Percentiles rank a stretch among this genome's conserved stretches.
These are phyloP conservation scores for Clathrus columnatus DNA, from an alignment of 768 basidiomycete species.

Conservation along the genomic window DNA sequence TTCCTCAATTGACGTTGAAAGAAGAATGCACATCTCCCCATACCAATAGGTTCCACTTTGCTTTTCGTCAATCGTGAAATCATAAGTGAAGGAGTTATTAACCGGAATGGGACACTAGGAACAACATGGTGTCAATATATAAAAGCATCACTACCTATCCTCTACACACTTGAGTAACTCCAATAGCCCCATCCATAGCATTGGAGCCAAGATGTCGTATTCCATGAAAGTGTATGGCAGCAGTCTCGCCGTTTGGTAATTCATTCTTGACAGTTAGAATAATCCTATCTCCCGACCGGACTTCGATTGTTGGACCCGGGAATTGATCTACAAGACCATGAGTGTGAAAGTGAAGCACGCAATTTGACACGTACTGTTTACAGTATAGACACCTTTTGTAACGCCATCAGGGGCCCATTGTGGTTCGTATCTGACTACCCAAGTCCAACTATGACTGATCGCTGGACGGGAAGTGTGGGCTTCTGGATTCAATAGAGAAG, in stretches of 20 bases:
- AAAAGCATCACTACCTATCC: background rate
- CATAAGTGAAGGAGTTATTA: slow-evolving; percentile 5
- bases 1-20: background rate
- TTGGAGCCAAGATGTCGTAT: slow-evolving; percentile 10
- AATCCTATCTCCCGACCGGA: slow-evolving; percentile 13
- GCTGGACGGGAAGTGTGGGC: background rate
- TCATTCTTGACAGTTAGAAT: slow-evolving; percentile 11
- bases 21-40: background rate
- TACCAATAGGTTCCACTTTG: slow-evolving; percentile 7
- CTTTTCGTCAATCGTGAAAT: slow-evolving; percentile 4
- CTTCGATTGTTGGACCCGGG: slow-evolving; percentile 16
- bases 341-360: background rate
- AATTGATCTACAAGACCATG: slow-evolving; percentile 1
- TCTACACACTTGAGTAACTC: background rate
- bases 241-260: slow-evolving; percentile 1
- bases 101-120: slow-evolving; percentile 6
- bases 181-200: slow-evolving; percentile 6
- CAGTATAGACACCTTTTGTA: slow-evolving; percentile 11
- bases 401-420: slow-evolving; percentile 12
- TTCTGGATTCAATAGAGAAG: slow-evolving; percentile 1
- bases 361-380: slow-evolving; percentile 8
- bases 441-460: slow-evolving; percentile 1
- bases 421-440: slow-evolving; percentile 9
- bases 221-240: slow-evolving; percentile 13
- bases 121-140: background rate